Percentiles rank a stretch among this genome's conserved stretches.
phyloP scores from a whole-genome alignment of 2,329 filamentous ascomycete species.

The Pseudogymnoascus sp. region DNA sequence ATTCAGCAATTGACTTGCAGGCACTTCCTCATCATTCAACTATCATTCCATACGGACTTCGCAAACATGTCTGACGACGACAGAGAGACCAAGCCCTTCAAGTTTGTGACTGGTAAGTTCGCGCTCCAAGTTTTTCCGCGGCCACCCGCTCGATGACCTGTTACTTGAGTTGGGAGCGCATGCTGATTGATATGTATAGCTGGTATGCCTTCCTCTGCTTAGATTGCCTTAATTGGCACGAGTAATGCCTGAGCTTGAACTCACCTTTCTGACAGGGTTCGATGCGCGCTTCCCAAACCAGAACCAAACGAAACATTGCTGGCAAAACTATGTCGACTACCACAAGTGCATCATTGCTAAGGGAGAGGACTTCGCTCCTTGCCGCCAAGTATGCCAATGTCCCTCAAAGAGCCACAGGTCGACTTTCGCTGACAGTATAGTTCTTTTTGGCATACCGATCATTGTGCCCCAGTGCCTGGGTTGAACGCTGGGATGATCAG shows the following conservation, averaged over 20 bases:
- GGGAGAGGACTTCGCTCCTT: conserved; percentile 96
- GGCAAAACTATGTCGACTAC: conserved; percentile 99
- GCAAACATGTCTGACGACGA: conserved; percentile 86
- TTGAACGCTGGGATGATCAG: conserved; percentile 93
- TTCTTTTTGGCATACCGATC: conserved; percentile 97
- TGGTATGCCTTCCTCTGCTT: conserved; percentile 34
- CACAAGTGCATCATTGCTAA: conserved; percentile 99
- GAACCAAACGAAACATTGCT: conserved; percentile 99
- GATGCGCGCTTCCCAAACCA: conserved; percentile 98
- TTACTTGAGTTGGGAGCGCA: conserved; percentile 21
- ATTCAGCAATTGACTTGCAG: conserved; percentile 11
- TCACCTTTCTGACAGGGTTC: conserved; percentile 58
- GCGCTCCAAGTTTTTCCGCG: conserved; percentile 17
- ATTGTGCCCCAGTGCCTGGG: conserved; percentile 93
- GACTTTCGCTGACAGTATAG: conserved; percentile 40
- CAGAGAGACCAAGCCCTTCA: conserved; percentile 97
- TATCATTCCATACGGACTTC: conserved; percentile 29
- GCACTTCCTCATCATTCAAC: neutral
- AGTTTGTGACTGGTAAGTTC: conserved; percentile 94
- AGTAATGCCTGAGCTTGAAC: neutral
- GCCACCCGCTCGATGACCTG: conserved; percentile 19
- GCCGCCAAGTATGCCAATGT: conserved; percentile 68
- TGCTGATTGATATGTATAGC: conserved; percentile 38
- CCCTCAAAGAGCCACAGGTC: conserved; percentile 16
- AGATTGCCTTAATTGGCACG: neutral